Percentiles rank a stretch among this genome's conserved stretches.
These are phyloP conservation scores for Hirsutella minnesotensis DNA, from an alignment of 2,329 filamentous ascomycete genomes.

Conservation along the genomic window DNA sequence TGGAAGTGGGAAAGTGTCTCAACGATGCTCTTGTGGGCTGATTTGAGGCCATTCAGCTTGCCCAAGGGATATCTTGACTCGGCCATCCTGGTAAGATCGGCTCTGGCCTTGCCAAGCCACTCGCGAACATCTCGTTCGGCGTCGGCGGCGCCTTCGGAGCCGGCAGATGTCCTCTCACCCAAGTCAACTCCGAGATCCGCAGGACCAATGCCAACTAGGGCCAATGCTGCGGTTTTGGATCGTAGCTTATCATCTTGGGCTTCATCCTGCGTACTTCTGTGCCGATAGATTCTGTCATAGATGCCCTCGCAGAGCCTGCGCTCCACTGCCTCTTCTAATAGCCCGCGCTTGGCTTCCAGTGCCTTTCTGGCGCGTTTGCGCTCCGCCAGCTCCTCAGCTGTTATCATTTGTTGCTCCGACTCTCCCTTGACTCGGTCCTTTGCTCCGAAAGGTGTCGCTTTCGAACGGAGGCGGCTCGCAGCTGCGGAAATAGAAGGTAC, in stretches of 20 bases:
- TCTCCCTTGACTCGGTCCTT: constrained; percentile 39
- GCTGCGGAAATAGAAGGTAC: constrained; percentile 43
- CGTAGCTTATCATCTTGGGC: constrained; percentile 88
- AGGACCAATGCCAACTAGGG: constrained; percentile 82
- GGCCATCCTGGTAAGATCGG: constrained; percentile 68
- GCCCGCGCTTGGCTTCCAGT: constrained; percentile 63
- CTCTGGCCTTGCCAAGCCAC: constrained; percentile 58
- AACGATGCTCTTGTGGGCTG: constrained; percentile 87
- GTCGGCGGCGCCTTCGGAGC: constrained; percentile 44
- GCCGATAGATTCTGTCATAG: constrained; percentile 82
- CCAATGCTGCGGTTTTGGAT: constrained; percentile 83
- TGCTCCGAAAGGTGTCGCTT: constrained; percentile 40
- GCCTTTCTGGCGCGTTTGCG: constrained; percentile 66
- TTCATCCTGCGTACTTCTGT: constrained; percentile 85
- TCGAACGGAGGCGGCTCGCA: constrained; percentile 42
- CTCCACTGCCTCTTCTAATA: constrained; percentile 86
- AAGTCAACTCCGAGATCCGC: constrained; percentile 74
- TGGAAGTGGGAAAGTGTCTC: constrained; percentile 63
- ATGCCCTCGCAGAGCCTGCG: constrained; percentile 72
- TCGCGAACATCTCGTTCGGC: constrained; percentile 57
- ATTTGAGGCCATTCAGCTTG: constrained; percentile 80
- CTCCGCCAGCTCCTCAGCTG: constrained; percentile 69
- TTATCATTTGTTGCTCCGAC: constrained; percentile 73
- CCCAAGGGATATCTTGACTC: constrained; percentile 78
- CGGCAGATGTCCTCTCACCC: constrained; percentile 41